Evolutionary conservation across 2,329 filamentous ascomycete species (phyloP), one percentile per base, ranked within the genome.

Genomic region (Shiraia bambusicola): DNA sequence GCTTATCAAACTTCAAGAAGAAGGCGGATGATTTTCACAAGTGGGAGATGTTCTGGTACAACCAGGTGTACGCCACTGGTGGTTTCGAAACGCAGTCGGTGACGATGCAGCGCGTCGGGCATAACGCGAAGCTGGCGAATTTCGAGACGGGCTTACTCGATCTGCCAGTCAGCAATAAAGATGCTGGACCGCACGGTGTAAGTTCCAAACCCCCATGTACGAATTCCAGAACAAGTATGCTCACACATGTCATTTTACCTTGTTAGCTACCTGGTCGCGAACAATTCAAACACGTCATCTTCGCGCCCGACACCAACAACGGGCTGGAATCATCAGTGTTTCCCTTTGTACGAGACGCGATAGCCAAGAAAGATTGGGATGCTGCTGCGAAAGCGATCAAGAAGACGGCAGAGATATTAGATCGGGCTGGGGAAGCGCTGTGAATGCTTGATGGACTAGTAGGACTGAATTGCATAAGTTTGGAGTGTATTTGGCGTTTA

Each of bases 221-320:
- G n/a, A n/a, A n/a, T n/a, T n/a, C n/a, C n/a, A n/a, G n/a, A n/a
- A n/a, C n/a, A n/a, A n/a, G n/a, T n/a, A n/a, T n/a, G n/a, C n/a
- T n/a, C n/a, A n/a, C n/a, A n/a, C n/a, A n/a, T n/a, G n/a, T n/a
- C n/a, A 50, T 50, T 35, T 58, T 36, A 28, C 6, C 34, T 10
- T 3, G 41, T 39, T 36, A 69, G 65, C 79, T 95, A 4, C 87
- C 88, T 28, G 88, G 88, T 56, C 84, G 92, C 51, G 87, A 87
- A 4, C 93, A 97, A 70, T 98, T 90, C 77, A 95, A 94, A 69
- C 93, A 96, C 69, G 79, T 94, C 61, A 73, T 98, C 42, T 95
- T 91, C 64, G 92, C 87, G 2, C 93, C 93, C 0, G 81, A 88
- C 59, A 74, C 81, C 2, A 91, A 88, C 85, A 84, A 83, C 25